phyloP scores from a whole-genome alignment of 768 basidiomycete species.

The Cyclocybe aegerita region DNA sequence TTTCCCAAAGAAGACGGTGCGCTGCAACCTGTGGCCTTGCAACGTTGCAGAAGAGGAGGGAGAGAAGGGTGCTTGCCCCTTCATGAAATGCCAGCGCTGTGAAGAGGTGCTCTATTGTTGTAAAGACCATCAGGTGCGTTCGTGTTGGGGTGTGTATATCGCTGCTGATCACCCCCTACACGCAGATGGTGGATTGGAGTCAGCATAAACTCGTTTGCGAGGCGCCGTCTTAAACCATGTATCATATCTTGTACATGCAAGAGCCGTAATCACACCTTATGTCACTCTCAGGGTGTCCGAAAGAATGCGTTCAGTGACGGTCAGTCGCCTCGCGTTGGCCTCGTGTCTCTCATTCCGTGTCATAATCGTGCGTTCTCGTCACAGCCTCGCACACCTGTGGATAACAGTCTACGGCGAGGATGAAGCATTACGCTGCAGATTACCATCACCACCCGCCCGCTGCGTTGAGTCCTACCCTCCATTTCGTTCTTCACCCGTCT shows the following conservation, averaged over 20 bases:
- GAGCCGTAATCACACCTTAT: too few species aligned
- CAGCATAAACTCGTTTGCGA: constrained; percentile 11
- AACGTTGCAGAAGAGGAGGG: constrained; percentile 1
- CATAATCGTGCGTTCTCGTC: too few species aligned
- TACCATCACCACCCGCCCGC: too few species aligned
- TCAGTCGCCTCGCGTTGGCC: background rate
- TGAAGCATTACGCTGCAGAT: too few species aligned
- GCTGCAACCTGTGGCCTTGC: constrained; percentile 21
- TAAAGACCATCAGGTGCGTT: constrained; percentile 14
- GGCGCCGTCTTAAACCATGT: background rate
- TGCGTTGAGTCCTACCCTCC: too few species aligned
- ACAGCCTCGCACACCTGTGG: too few species aligned
- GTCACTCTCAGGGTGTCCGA: too few species aligned
- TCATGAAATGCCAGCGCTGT: constrained; percentile 14
- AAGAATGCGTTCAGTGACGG: background rate
- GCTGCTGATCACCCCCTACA: too few species aligned
- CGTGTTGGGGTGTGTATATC: background rate
- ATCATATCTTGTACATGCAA: too few species aligned
- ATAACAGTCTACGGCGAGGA: too few species aligned
- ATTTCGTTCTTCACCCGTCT: too few species aligned
- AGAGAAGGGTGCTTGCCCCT: background rate
- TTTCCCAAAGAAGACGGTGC: constrained; percentile 1
- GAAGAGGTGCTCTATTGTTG: constrained; percentile 19
- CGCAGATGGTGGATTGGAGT: constrained; percentile 4
- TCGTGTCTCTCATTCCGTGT: too few species aligned